phyloP scores from a whole-genome alignment of 1,284 basidiomycete genomes.

The Pseudozyma hubeiensis region DNA sequence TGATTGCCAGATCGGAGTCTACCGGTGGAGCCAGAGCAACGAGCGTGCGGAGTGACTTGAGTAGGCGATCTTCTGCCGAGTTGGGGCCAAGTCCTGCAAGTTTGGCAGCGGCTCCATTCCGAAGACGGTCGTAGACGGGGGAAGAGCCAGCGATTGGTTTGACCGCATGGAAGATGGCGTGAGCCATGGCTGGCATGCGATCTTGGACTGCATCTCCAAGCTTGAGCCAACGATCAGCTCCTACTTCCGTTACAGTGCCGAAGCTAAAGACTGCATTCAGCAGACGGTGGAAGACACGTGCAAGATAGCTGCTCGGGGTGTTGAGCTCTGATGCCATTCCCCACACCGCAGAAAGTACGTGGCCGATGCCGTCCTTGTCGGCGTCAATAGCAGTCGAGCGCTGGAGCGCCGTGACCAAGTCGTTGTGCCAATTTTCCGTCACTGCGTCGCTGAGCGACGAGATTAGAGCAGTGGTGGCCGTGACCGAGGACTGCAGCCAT shows the following conservation, averaged over 20 bases:
- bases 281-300: constrained; percentile 59
- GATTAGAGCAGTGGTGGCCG: constrained; percentile 38
- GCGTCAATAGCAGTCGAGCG: constrained; percentile 19
- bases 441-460: constrained; percentile 38
- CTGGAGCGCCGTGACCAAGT: constrained; percentile 36
- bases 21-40: constrained; percentile 80
- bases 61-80: constrained; percentile 78
- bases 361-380: constrained; percentile 30
- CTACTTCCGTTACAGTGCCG: constrained; percentile 50
- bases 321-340: constrained; percentile 19
- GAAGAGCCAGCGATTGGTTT: constrained; percentile 48
- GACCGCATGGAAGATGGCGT: constrained; percentile 44
- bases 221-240: constrained; percentile 60
- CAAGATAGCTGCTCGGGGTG: constrained; percentile 30
- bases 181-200: constrained; percentile 25
- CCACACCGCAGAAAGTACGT: constrained; percentile 39
- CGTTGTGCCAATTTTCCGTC: constrained; percentile 49
- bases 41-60: constrained; percentile 79
- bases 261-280: constrained; percentile 59
- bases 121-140: constrained; percentile 80
- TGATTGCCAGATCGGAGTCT: constrained; percentile 83
- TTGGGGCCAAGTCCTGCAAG: constrained; percentile 78
- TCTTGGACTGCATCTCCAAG: constrained; percentile 43
- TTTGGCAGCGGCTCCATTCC: constrained; percentile 87
- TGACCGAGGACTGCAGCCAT: constrained; percentile 49